phyloP scores from a whole-genome alignment of 2,329 filamentous ascomycete genomes.

The Fusarium keratoplasticum region DNA sequence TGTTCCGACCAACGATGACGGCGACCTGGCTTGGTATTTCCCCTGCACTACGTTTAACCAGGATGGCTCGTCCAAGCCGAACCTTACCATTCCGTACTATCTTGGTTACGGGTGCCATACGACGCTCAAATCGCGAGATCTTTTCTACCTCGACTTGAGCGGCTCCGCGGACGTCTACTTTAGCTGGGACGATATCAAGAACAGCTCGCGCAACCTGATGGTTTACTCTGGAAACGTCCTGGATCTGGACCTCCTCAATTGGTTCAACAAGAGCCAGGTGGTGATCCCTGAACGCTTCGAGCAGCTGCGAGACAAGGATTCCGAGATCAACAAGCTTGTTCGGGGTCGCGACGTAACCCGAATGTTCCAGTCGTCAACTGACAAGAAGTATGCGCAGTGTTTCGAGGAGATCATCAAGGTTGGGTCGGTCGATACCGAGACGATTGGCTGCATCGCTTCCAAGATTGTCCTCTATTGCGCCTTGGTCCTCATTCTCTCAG shows the following conservation, averaged over 20 bases:
- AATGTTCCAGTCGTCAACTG: constrained; percentile 80
- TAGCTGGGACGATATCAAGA: constrained; percentile 94
- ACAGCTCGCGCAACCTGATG: constrained; percentile 87
- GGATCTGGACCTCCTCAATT: constrained; percentile 87
- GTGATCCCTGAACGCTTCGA: constrained; percentile 81
- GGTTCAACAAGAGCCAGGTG: constrained; percentile 89
- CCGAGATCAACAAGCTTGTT: constrained; percentile 70
- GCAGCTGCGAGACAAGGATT: constrained; percentile 76
- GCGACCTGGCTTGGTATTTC: constrained; percentile 94
- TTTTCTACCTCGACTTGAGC: constrained; percentile 78
- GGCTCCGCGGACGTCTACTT: constrained; percentile 91
- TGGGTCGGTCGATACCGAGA: constrained; percentile 94
- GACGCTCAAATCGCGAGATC: constrained; percentile 71
- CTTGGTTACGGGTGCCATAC: constrained; percentile 92
- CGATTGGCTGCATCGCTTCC: constrained; percentile 96
- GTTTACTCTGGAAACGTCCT: constrained; percentile 96
- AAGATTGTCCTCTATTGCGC: constrained; percentile 97
- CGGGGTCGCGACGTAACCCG: constrained; percentile 91
- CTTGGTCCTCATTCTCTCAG: constrained; percentile 88
- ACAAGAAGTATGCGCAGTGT: constrained; percentile 88
- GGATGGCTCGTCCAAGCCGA: constrained; percentile 85
- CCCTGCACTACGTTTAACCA: constrained; percentile 93
- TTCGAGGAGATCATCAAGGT: constrained; percentile 96
- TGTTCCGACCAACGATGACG: constrained; percentile 79
- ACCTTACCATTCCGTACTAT: constrained; percentile 80